A percentile compares a stretch with the other conserved stretches of the same genome.
Conservation (phyloP, 208 protist species). For the Trypanosoma boissoni region DNA sequence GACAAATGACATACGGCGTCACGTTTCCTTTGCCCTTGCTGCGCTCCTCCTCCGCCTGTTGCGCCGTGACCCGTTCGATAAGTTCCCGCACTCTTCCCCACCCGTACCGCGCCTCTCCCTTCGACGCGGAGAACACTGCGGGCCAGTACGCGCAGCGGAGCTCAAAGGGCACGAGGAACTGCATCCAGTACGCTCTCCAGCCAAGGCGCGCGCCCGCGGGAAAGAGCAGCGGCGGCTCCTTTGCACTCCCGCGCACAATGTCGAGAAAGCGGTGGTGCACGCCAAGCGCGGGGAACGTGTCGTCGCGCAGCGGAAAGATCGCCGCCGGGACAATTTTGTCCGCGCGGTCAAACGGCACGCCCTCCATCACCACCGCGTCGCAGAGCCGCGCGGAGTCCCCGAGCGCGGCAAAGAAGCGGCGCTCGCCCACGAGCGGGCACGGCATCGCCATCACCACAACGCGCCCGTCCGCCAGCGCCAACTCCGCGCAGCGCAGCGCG, state of each 20-base stretch:
- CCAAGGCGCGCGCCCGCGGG: conserved; percentile 45
- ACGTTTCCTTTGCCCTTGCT: conserved; percentile 4
- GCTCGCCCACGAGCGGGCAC: conserved; percentile 58
- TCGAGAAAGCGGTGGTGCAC: conserved; percentile 82
- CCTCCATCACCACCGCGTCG: conserved; percentile 73
- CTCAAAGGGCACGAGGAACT: conserved; percentile 67
- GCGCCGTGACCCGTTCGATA: conserved; percentile 36
- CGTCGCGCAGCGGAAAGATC: conserved; percentile 69
- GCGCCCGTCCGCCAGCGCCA: conserved; percentile 40
- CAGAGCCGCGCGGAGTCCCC: conserved; percentile 44
- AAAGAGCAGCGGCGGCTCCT: conserved; percentile 80
- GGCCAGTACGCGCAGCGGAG: conserved; percentile 75
- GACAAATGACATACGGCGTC: conserved; percentile 52
- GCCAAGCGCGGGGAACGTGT: conserved; percentile 77
- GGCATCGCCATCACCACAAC: conserved; percentile 72
- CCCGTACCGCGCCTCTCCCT: conserved; percentile 69
- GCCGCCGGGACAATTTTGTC: conserved; percentile 62
- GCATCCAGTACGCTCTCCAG: conserved; percentile 41
- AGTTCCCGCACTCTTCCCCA: conserved; percentile 77
- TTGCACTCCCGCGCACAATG: conserved; percentile 38
- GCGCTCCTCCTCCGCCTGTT: conserved; percentile 10
- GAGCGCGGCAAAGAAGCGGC: conserved; percentile 54
- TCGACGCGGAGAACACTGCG: conserved; percentile 65
- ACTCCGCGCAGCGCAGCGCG: conserved; percentile 65
- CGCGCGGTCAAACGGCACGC: conserved; percentile 60